Conservation (phyloP, 441 rosid species). For the Populus hybrid region DNA sequence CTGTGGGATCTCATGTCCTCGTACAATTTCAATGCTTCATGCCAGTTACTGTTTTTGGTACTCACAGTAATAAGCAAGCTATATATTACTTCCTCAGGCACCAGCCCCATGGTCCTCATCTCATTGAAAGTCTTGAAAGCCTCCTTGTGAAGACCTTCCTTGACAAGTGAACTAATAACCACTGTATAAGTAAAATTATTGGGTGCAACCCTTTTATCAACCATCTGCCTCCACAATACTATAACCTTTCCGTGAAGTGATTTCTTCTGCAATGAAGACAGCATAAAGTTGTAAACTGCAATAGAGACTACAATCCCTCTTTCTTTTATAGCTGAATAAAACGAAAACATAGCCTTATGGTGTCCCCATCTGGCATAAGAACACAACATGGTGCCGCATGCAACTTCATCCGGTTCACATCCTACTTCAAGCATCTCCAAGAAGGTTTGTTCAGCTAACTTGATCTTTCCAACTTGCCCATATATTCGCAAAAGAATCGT, state of each 20-base stretch:
- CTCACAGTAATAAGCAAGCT: conserved; percentile 61
- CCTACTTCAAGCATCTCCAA: conserved; percentile 92
- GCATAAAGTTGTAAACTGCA: conserved; percentile 86
- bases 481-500: conserved; percentile 24
- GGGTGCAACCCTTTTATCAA: conserved; percentile 52
- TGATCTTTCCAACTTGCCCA: conserved; percentile 89
- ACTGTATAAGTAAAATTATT: conserved; percentile 74
- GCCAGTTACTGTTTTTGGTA: conserved; percentile 53
- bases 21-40: conserved; percentile 56
- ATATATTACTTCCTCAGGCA: conserved; percentile 83
- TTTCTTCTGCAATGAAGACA: conserved; percentile 91
- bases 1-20: conserved; percentile 69
- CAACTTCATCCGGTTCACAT: conserved; percentile 89
- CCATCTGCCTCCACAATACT: conserved; percentile 72
- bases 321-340: conserved; percentile 71
- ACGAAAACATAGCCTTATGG: conserved; percentile 75
- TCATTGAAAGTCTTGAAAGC: conserved; percentile 60
- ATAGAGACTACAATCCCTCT: conserved; percentile 51
- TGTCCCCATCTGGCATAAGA: conserved; percentile 95
- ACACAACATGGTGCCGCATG: conserved; percentile 94
- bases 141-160: conserved; percentile 57
- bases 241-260: conserved; percentile 62
- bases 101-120: conserved; percentile 61
- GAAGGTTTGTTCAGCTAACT: conserved; percentile 78
- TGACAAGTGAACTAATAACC: conserved; percentile 67